phyloP scores from a whole-genome alignment of 495 filamentous ascomycete species.

The Cryomyces antarcticus region DNA sequence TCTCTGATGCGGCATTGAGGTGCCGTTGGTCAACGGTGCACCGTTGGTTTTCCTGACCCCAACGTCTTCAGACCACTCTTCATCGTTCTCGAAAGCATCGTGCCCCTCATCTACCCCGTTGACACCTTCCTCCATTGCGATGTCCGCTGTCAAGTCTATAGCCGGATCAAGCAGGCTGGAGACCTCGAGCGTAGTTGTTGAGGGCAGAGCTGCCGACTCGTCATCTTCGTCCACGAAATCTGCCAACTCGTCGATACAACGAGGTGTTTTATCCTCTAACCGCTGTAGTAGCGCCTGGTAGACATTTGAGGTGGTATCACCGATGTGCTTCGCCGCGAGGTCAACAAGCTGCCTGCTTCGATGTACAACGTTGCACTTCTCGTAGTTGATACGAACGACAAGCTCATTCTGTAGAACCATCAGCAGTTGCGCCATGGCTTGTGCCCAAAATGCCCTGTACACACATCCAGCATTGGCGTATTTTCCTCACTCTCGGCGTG shows the following conservation, averaged over 20 bases:
- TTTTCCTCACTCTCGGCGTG: no score
- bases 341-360: slow-evolving; percentile 57
- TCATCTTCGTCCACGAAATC: slow-evolving; percentile 4
- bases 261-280: slow-evolving; percentile 43
- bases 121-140: slow-evolving; percentile 1
- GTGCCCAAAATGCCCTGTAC: background rate
- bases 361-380: slow-evolving; percentile 61
- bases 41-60: slow-evolving; percentile 1
- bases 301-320: slow-evolving; percentile 45
- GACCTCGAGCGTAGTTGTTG: slow-evolving; percentile 1
- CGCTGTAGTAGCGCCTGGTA: slow-evolving; percentile 51
- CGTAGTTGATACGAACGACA: slow-evolving; percentile 64
- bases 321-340: slow-evolving; percentile 35
- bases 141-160: slow-evolving; percentile 7
- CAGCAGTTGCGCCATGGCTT: background rate
- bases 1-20: no score
- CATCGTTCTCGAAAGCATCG: background rate
- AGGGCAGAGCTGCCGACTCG: background rate
- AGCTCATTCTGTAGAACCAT: slow-evolving; percentile 28
- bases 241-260: slow-evolving; percentile 30
- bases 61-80: background rate
- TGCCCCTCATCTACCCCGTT: background rate
- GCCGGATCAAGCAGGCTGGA: slow-evolving; percentile 2
- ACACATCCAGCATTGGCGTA: slow-evolving; percentile 1
- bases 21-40: slow-evolving; percentile 3